Percentiles rank a stretch among this genome's conserved stretches.
Evolutionary conservation across 2,329 filamentous ascomycete species (phyloP).

Genomic region (Setomelanomma holmii): DNA sequence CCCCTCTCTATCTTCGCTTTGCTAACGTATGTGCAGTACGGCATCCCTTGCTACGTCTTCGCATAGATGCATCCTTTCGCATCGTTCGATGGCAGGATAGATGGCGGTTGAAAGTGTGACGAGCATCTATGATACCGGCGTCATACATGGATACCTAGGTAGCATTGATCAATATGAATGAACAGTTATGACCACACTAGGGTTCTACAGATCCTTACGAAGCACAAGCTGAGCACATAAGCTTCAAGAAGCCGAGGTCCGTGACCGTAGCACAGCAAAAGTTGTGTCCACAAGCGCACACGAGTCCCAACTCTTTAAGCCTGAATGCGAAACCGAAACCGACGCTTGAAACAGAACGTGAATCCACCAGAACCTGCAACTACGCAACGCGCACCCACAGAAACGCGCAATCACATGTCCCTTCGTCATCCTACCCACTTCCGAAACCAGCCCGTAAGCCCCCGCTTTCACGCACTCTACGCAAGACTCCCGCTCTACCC

Average conservation of each 20-base stretch:
- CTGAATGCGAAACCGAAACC: not conserved
- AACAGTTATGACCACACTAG: not conserved
- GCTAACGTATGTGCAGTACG: constrained; percentile 33
- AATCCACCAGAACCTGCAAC: too few relatives aligned
- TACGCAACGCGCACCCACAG: not conserved
- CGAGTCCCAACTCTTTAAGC: too few relatives aligned
- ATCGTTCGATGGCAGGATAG: not conserved
- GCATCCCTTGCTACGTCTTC: constrained; percentile 46
- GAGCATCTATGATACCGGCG: not conserved
- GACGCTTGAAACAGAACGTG: not conserved
- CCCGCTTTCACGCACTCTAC: not conserved
- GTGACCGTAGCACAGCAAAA: too few relatives aligned
- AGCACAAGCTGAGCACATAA: too few relatives aligned
- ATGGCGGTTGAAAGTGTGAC: not conserved
- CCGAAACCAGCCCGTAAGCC: not conserved
- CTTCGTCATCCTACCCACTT: not conserved
- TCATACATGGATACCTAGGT: constrained; percentile 3
- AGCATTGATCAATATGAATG: constrained; percentile 5
- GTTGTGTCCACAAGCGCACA: too few relatives aligned
- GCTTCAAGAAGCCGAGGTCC: too few relatives aligned
- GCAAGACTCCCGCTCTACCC: not conserved
- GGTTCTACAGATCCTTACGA: too few relatives aligned
- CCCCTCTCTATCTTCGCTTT: not conserved
- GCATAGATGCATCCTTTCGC: constrained; percentile 24
- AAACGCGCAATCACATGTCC: constrained; percentile 6